Base-by-base conservation (phyloP, 345 rosid genomes). In the Eucalyptus erythrocorys region DNA sequence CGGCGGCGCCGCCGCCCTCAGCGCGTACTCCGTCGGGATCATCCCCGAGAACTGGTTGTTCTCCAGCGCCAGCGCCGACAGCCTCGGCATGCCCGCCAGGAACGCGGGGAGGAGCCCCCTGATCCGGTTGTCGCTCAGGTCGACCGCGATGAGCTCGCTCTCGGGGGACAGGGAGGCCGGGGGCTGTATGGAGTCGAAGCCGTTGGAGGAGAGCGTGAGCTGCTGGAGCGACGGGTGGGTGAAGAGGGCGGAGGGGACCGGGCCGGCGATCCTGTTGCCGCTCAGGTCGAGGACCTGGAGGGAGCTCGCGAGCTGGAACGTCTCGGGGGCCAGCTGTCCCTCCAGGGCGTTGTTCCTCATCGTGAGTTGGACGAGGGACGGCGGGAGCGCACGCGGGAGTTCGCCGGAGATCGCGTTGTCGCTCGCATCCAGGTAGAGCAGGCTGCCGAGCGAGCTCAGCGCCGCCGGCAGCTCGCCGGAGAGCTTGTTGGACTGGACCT, bases 231-330 rank as follows among this genome's bases (percentile, higher is more conserved):
- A 92, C 19, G 94, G 95, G 88, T 92, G 97, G 86, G 86, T 89
- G 92, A 96, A 95, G 86, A 97, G 90, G 66, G 91, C 49, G 2
- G 93, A 89, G 37, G 97, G 96, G 85, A 95, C 90, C 2, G 94
- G 89, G 86, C 91, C 95, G 8, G 85, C 89, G 91, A 97, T 96
- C 24, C 88, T 90, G 93, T 96, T 97, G 92, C 93, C 90, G 91
- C 94, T 95, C 71, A 97, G 91, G 81, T 97, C 99, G 1, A 96
- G 61, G 1, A 97, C 99, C 90, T 97, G 95, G 6, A 97, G 90
- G 59, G 51, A 91, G 48, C 55, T 88, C 24, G 92, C 40, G 42
- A 30, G 10, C 50, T 85, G 90, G 85, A 97, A 85, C 84, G 88
- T 92, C 85, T 90, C 88, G 7, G 97, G 97, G 87, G 95, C 89